A percentile compares a stretch with the other conserved stretches of the same genome.
These are phyloP conservation scores for Alternaria ethzedia DNA, from an alignment of 2,329 filamentous ascomycete genomes.

Conservation along the genomic window DNA sequence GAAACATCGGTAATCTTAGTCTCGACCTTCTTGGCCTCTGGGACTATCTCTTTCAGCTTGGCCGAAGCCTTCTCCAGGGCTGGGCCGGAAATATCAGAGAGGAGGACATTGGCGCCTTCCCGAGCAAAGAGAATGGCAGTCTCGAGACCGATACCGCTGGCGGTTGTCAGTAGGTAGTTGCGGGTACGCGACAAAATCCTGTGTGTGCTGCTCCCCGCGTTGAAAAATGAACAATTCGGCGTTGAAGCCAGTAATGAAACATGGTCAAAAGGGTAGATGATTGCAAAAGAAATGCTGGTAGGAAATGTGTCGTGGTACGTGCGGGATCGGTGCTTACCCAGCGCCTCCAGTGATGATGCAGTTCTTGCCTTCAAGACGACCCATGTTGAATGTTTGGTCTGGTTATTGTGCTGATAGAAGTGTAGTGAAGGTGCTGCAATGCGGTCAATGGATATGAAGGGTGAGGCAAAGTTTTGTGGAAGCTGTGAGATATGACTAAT, in stretches of 20 bases:
- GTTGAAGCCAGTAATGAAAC: neutral
- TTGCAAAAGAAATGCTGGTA: neutral
- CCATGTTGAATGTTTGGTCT: slow-evolving; percentile 45
- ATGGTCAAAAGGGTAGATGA: neutral
- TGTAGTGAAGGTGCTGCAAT: slow-evolving; percentile 8
- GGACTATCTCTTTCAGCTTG: slow-evolving; percentile 77
- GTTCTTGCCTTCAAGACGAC: slow-evolving; percentile 69
- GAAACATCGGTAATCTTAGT: slow-evolving; percentile 78
- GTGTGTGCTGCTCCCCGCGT: neutral
- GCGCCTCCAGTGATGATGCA: slow-evolving; percentile 83
- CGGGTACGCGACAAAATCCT: neutral
- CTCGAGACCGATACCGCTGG: slow-evolving; percentile 89
- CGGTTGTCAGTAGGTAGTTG: slow-evolving; percentile 21
- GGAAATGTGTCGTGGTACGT: neutral
- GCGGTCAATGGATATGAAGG: slow-evolving; percentile 16
- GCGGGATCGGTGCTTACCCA: slow-evolving; percentile 65
- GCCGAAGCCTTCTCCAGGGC: slow-evolving; percentile 77
- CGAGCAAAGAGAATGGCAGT: slow-evolving; percentile 87
- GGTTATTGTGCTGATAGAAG: slow-evolving; percentile 2
- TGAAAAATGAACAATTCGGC: neutral
- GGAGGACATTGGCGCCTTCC: slow-evolving; percentile 83
- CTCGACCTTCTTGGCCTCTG: slow-evolving; percentile 65
- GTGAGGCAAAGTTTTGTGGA: slow-evolving; percentile 29
- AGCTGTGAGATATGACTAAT: slow-evolving; percentile 40
- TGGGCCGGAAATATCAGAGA: slow-evolving; percentile 82